phyloP scores from a whole-genome alignment of 768 basidiomycete species.

The Aureoboletus auriporus region DNA sequence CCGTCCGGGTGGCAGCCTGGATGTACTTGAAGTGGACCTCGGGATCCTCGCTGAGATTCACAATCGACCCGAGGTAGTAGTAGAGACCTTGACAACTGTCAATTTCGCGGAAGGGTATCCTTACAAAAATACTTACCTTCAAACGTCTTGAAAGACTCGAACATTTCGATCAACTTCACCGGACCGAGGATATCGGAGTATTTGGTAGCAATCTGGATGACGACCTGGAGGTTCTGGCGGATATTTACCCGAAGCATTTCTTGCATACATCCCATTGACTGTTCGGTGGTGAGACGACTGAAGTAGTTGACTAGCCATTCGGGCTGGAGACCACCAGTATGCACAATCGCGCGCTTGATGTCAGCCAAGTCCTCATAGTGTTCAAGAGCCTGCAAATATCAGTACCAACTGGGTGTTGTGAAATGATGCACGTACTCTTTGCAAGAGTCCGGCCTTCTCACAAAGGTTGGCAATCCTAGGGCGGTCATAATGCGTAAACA shows the following conservation, averaged over 20 bases:
- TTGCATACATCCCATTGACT: conserved; percentile 92
- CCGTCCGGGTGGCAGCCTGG: conserved; percentile 95
- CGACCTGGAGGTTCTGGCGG: conserved; percentile 94
- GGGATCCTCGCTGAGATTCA: conserved; percentile 92
- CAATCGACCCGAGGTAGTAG: conserved; percentile 97
- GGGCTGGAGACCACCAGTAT: conserved; percentile 75
- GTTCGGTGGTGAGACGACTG: conserved; percentile 93
- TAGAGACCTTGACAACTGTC: conserved; percentile 62
- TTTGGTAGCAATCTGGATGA: conserved; percentile 96
- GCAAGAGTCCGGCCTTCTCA: conserved; percentile 95
- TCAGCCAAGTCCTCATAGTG: conserved; percentile 98
- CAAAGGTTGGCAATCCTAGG: conserved; percentile 97
- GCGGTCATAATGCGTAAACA: conserved; percentile 96
- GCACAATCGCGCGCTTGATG: conserved; percentile 97
- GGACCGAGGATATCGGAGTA: conserved; percentile 98
- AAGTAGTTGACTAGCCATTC: conserved; percentile 99
- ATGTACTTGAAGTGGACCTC: conserved; percentile 99
- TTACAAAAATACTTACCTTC: conserved; percentile 55
- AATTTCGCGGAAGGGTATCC: not conserved
- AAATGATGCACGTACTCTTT: conserved; percentile 57
- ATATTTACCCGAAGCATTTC: conserved; percentile 98
- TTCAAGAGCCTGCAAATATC: conserved; percentile 77
- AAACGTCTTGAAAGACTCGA: conserved; percentile 95
- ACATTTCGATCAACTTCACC: conserved; percentile 97
- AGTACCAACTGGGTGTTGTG: conserved; percentile 1